A percentile compares a stretch with the other conserved stretches of the same genome.
These are phyloP conservation scores for Dictyostelium brefeldianum DNA, from an alignment of 78 protist genomes.

Conservation along the genomic window DNA sequence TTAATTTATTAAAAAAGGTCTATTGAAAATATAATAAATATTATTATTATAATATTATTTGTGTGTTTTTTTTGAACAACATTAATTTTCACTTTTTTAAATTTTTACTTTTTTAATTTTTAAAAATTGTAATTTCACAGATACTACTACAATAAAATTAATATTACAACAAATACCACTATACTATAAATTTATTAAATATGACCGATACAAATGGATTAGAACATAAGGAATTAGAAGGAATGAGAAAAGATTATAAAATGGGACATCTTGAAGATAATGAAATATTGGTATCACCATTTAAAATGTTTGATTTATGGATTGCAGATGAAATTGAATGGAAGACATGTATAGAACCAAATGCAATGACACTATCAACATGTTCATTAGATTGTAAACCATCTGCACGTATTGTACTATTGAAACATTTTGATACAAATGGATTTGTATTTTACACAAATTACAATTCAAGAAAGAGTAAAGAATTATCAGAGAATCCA, in stretches of 20 bases:
- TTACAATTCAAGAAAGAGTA: constrained; percentile 66
- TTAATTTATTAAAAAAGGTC: too few relatives aligned
- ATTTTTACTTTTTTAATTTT: background rate
- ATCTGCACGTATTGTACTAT: constrained; percentile 72
- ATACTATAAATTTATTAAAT: background rate
- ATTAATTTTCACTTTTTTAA: too few relatives aligned
- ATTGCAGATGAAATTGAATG: constrained; percentile 27
- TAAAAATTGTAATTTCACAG: background rate
- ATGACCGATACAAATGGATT: background rate
- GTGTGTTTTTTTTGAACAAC: too few relatives aligned
- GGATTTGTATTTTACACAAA: constrained; percentile 83
- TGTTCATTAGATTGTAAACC: constrained; percentile 53
- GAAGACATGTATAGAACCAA: constrained; percentile 45
- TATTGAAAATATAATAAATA: too few relatives aligned
- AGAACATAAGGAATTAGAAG: background rate
- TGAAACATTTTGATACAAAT: constrained; percentile 66
- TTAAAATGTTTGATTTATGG: constrained; percentile 61
- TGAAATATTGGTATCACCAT: constrained; percentile 27
- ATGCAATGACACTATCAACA: constrained; percentile 57
- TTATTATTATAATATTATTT: too few relatives aligned
- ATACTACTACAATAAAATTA: too few relatives aligned
- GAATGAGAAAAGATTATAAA: constrained; percentile 64
- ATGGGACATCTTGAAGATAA: constrained; percentile 42
- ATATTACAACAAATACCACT: too few relatives aligned
- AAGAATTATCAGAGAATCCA: constrained; percentile 70